A percentile compares a stretch with the other conserved stretches of the same genome.
These are phyloP conservation scores for Colletotrichum liriopes DNA, from an alignment of 2,329 filamentous ascomycete species.

Conservation along the genomic window DNA sequence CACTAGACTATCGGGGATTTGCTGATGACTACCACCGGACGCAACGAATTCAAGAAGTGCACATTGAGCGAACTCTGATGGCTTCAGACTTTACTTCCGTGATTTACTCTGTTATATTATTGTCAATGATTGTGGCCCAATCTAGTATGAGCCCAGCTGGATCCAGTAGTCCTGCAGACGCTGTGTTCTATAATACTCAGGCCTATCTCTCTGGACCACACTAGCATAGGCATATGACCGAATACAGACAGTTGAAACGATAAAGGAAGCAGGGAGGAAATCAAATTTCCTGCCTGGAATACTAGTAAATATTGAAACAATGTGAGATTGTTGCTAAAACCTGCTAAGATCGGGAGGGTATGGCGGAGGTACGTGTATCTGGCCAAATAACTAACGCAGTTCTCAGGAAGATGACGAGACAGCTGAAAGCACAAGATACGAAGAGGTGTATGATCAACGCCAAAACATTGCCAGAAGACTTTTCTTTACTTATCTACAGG, in stretches of 20 bases:
- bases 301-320: no score
- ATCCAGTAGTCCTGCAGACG: neutral
- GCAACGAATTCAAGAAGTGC: neutral
- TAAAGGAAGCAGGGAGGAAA: neutral
- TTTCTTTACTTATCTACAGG: neutral
- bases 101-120: neutral
- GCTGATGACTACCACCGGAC: neutral
- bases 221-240: neutral
- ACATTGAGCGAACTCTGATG: neutral
- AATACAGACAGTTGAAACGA: neutral
- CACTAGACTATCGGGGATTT: constrained; percentile 42
- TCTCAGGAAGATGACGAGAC: no score
- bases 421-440: no score
- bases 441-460: neutral
- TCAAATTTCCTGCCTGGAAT: neutral
- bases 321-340: no score
- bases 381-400: no score
- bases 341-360: no score
- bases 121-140: neutral
- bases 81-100: no score
- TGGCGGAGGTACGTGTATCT: no score
- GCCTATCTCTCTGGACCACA: neutral
- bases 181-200: neutral
- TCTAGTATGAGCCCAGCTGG: neutral
- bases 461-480: neutral